Evolutionary conservation across 2,329 filamentous ascomycete species (phyloP).

Genomic region (Paecilomyces fulvus): DNA sequence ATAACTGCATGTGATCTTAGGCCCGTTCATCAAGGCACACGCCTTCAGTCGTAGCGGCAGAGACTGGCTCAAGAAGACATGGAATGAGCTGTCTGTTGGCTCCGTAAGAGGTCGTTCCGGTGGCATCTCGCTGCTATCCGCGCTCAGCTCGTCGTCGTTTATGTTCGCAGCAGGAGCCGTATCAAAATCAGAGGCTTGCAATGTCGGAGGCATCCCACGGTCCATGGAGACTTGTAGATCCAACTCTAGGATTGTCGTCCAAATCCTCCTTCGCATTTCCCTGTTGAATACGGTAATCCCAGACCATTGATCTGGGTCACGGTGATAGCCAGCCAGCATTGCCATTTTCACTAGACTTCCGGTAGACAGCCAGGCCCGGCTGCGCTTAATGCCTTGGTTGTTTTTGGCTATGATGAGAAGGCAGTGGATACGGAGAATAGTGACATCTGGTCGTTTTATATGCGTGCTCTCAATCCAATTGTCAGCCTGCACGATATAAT

Average conservation of each 20-base stretch:
- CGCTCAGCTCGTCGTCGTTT: slow-evolving; percentile 42
- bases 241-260: slow-evolving; percentile 49
- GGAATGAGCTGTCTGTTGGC: slow-evolving; percentile 30
- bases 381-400: slow-evolving; percentile 44
- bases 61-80: slow-evolving; percentile 4
- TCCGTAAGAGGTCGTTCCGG: slow-evolving; percentile 19
- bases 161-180: slow-evolving; percentile 42
- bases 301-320: slow-evolving; percentile 25
- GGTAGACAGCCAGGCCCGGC: slow-evolving; percentile 43
- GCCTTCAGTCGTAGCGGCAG: slow-evolving; percentile 23
- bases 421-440: slow-evolving; percentile 44
- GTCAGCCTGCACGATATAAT: slow-evolving; percentile 87
- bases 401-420: slow-evolving; percentile 44
- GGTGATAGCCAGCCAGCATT: slow-evolving; percentile 46
- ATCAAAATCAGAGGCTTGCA: slow-evolving; percentile 40
- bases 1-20: slow-evolving; percentile 28
- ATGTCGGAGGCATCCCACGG: slow-evolving; percentile 44
- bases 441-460: slow-evolving; percentile 45
- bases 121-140: slow-evolving; percentile 22
- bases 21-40: slow-evolving; percentile 28
- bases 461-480: slow-evolving; percentile 73
- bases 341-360: slow-evolving; percentile 45
- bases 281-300: slow-evolving; percentile 31
- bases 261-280: slow-evolving; percentile 46
- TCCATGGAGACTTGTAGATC: slow-evolving; percentile 50